Conservation (phyloP, 805 yeast species). For the Candida sakaeoensis region DNA sequence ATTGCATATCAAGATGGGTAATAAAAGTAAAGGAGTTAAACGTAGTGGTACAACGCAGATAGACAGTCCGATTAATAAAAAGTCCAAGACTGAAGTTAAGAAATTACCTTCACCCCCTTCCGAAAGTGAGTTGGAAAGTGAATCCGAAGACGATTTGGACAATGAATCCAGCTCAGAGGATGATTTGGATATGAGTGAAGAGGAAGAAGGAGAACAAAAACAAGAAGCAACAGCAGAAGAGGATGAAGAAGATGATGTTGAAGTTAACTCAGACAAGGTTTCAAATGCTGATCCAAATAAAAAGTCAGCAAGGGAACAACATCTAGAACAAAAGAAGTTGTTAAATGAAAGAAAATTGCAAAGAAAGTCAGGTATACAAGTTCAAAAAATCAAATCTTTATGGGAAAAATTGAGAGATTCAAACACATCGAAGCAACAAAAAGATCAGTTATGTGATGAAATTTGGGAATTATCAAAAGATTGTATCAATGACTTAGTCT, state of each 20-base stretch:
- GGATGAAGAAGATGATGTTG: slow-evolving; percentile 23
- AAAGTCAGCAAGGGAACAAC: slow-evolving; percentile 60
- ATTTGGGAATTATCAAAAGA: slow-evolving; percentile 81
- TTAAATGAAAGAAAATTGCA: slow-evolving; percentile 80
- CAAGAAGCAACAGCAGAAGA: slow-evolving; percentile 18
- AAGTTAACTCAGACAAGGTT: slow-evolving; percentile 19
- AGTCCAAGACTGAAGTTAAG: slow-evolving; percentile 26
- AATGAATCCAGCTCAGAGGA: slow-evolving; percentile 13
- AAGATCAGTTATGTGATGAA: slow-evolving; percentile 77
- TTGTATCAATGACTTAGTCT: slow-evolving; percentile 74
- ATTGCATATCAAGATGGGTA: slow-evolving; percentile 14
- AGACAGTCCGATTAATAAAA: slow-evolving; percentile 15
- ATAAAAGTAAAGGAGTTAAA: slow-evolving; percentile 28
- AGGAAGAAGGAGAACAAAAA: slow-evolving; percentile 22
- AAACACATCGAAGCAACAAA: slow-evolving; percentile 68
- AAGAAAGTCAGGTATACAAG: slow-evolving; percentile 83
- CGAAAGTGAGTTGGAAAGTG: slow-evolving; percentile 10
- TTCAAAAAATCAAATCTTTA: slow-evolving; percentile 75
- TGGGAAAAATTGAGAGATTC: slow-evolving; percentile 93
- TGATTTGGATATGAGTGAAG: slow-evolving; percentile 27
- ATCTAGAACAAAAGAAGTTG: slow-evolving; percentile 76
- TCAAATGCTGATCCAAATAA: slow-evolving; percentile 40
- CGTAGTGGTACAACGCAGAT: slow-evolving; percentile 16
- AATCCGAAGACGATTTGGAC: slow-evolving; percentile 15
- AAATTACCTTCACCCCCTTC: slow-evolving; percentile 20